Evolutionary conservation across 1,284 basidiomycete genomes (phyloP).

Genomic region (Neonothopanus nambi): DNA sequence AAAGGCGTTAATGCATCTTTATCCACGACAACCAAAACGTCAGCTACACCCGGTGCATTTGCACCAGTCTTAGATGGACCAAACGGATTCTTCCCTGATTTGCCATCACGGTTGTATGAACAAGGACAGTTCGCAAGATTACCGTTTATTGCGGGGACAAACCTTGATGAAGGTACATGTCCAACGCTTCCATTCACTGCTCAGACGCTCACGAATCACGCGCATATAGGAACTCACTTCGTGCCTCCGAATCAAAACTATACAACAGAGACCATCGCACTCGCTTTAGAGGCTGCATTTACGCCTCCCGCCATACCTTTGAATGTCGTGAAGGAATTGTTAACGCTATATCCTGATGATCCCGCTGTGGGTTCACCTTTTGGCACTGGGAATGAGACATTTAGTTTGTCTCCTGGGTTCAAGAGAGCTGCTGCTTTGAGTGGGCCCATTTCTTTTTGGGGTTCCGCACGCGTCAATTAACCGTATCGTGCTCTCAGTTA

Average conservation of each 20-base stretch:
- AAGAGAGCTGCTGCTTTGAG: conserved; percentile 30
- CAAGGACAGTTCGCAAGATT: conserved; percentile 4
- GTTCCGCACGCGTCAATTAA: not conserved
- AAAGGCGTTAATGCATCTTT: conserved; percentile 28
- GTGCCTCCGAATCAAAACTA: not conserved
- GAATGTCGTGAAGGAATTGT: conserved; percentile 5
- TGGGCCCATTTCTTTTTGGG: conserved; percentile 7
- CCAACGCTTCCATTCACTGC: not conserved
- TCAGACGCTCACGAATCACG: not conserved
- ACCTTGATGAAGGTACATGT: conserved; percentile 47
- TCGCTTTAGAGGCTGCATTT: not conserved
- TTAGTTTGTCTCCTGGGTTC: conserved; percentile 26
- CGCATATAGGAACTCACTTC: not conserved
- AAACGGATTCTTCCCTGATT: conserved; percentile 1
- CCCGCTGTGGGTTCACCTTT: conserved; percentile 32
- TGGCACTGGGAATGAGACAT: conserved; percentile 32
- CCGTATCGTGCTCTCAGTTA: not conserved
- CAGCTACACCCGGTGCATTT: conserved; percentile 30
- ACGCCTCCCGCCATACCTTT: not conserved
- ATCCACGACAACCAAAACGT: too few relatives aligned
- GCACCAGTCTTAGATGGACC: conserved; percentile 28
- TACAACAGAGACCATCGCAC: not conserved
- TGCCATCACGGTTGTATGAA: not conserved
- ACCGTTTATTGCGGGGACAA: conserved; percentile 36
- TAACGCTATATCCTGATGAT: conserved; percentile 30